A percentile compares a stretch with the other conserved stretches of the same genome.
Conservation (phyloP, 2,329 filamentous ascomycete species). For the Apiospora rasikravindrae region DNA sequence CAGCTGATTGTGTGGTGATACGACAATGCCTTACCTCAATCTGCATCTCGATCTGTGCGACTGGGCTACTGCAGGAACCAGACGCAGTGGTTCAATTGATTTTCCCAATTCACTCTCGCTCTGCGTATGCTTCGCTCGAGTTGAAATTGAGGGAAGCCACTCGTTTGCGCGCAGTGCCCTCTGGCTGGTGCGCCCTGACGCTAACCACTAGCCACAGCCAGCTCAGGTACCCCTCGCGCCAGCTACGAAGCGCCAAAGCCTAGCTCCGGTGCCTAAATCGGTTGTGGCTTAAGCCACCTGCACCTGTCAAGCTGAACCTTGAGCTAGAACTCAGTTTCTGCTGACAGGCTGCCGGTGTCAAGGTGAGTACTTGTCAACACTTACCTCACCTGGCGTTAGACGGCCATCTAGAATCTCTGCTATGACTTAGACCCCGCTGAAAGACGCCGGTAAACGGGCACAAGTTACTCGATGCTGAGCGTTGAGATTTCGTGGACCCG, state of each 20-base stretch:
- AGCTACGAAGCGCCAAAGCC: not conserved
- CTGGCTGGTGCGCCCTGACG: not conserved
- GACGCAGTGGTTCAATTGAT: not conserved
- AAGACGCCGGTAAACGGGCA: not conserved
- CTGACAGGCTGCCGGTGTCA: not conserved
- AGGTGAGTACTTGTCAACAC: too few species aligned
- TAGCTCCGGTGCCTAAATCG: not conserved
- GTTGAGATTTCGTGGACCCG: not conserved
- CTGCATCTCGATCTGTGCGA: not conserved
- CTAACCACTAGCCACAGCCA: not conserved
- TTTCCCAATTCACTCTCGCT: not conserved
- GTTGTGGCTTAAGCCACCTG: not conserved
- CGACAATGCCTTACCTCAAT: not conserved
- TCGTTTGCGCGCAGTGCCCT: not conserved
- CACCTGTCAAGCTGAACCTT: slow-evolving; percentile 13
- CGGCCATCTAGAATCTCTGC: not conserved
- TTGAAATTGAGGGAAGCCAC: slow-evolving; percentile 1
- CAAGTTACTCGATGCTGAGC: not conserved
- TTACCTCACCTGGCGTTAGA: not conserved
- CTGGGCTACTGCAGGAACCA: not conserved
- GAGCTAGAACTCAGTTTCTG: not conserved
- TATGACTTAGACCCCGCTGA: not conserved
- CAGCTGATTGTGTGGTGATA: not conserved
- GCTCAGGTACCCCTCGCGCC: not conserved
- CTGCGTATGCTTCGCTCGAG: not conserved